Percentiles rank a stretch among this genome's conserved stretches.
Conservation (phyloP, 108 stramenopile genomes). For the Cyclotella sp. region DNA sequence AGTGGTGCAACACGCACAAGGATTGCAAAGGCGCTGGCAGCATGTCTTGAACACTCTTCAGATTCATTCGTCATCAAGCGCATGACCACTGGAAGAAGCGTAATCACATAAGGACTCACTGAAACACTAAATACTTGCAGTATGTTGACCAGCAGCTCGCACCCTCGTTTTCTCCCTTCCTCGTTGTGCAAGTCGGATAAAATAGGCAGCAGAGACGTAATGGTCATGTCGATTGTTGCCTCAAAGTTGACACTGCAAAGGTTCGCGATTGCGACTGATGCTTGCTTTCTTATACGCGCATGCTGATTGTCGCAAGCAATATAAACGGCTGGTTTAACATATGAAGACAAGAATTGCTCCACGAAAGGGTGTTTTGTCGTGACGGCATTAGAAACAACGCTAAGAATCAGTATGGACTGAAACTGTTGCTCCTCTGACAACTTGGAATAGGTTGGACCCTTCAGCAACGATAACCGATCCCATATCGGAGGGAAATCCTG, state of each 20-base stretch:
- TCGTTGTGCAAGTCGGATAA: constrained; percentile 42
- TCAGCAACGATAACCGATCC: constrained; percentile 26
- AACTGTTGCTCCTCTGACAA: constrained; percentile 22
- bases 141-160: constrained; percentile 45
- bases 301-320: constrained; percentile 39
- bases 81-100: constrained; percentile 79
- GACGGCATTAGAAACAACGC: constrained; percentile 36
- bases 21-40: constrained; percentile 72
- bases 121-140: constrained; percentile 45
- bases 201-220: constrained; percentile 27
- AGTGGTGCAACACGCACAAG: constrained; percentile 84
- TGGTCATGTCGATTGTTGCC: constrained; percentile 31
- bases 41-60: constrained; percentile 63
- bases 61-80: constrained; percentile 76
- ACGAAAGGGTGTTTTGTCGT: constrained; percentile 9
- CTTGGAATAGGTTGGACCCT: constrained; percentile 1
- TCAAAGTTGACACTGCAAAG: constrained; percentile 42
- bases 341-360: constrained; percentile 19
- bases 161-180: constrained; percentile 41
- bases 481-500: constrained; percentile 43
- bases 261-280: constrained; percentile 36
- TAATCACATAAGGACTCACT: constrained; percentile 69
- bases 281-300: constrained; percentile 21
- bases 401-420: constrained; percentile 38
- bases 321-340: constrained; percentile 18